These are phyloP conservation scores for Microthyrium microscopicum DNA, from an alignment of 2,329 filamentous ascomycete species.

Conservation along the genomic window DNA sequence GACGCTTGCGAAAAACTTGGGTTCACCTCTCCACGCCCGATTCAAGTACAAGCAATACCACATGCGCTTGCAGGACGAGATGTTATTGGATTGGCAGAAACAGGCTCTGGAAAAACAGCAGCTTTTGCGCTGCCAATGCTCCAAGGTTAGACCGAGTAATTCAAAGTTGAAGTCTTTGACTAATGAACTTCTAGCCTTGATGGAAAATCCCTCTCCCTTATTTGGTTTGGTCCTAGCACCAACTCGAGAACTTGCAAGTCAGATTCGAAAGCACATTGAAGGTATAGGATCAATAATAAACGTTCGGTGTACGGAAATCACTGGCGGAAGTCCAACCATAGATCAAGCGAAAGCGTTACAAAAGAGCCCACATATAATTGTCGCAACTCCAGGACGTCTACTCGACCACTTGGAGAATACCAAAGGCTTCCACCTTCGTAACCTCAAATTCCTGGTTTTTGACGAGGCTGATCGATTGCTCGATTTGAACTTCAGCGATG, in stretches of 20 bases:
- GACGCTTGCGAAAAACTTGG: constrained; percentile 72
- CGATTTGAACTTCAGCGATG: constrained; percentile 85
- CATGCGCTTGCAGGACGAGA: constrained; percentile 64
- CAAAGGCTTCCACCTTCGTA: constrained; percentile 76
- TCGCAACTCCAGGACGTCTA: constrained; percentile 78
- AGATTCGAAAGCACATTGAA: constrained; percentile 79
- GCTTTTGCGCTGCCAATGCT: constrained; percentile 89
- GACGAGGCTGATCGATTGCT: constrained; percentile 86
- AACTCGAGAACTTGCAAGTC: constrained; percentile 81
- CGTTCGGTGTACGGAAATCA: constrained; percentile 71
- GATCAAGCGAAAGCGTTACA: constrained; percentile 76
- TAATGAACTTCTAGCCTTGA: constrained; percentile 36
- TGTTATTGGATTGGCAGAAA: constrained; percentile 87
- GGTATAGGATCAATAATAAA: constrained; percentile 73
- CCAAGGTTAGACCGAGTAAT: constrained; percentile 30
- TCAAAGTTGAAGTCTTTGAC: not conserved
- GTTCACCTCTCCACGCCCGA: constrained; percentile 76
- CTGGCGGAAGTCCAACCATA: constrained; percentile 94
- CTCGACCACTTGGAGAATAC: constrained; percentile 93
- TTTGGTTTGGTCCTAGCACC: constrained; percentile 86
- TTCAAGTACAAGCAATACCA: constrained; percentile 75
- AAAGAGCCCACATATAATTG: constrained; percentile 90
- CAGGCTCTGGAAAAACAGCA: constrained; percentile 88
- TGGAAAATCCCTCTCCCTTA: constrained; percentile 71
- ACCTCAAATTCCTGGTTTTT: constrained; percentile 79